These are phyloP conservation scores for Irpex sp. DNA, from an alignment of 1,284 basidiomycete species.

Conservation along the genomic window DNA sequence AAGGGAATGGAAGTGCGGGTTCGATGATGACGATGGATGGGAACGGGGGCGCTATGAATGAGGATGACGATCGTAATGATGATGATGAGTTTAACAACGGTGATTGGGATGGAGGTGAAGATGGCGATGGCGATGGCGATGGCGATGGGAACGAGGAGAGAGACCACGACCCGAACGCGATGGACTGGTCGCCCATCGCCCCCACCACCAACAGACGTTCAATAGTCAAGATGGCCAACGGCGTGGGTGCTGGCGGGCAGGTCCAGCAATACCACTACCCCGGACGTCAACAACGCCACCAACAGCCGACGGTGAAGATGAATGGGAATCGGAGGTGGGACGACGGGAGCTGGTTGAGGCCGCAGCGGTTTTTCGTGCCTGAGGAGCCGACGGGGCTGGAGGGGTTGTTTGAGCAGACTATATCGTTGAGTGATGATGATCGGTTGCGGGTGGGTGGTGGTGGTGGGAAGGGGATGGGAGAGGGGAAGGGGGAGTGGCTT, in stretches of 20 bases:
- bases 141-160: not conserved
- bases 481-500: not conserved
- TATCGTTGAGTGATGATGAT: constrained; percentile 24
- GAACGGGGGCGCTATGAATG: not conserved
- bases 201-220: constrained; percentile 2
- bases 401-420: constrained; percentile 60
- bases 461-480: constrained; percentile 2
- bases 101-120: constrained; percentile 11
- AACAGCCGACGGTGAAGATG: constrained; percentile 24
- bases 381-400: constrained; percentile 76
- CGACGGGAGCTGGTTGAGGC: constrained; percentile 33
- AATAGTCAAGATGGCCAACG: not conserved
- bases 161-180: constrained; percentile 43
- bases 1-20: no score
- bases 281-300: constrained; percentile 13
- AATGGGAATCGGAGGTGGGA: not conserved
- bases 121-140: no score
- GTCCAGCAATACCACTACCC: not conserved
- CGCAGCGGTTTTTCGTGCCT: constrained; percentile 69
- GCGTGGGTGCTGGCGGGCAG: not conserved
- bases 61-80: constrained; percentile 21
- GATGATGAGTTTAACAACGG: constrained; percentile 24
- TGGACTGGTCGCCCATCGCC: constrained; percentile 64
- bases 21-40: no score
- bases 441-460: not conserved